These are phyloP conservation scores for Scedosporium aurantiacum DNA, from an alignment of 2,329 filamentous ascomycete genomes.

Conservation along the genomic window DNA sequence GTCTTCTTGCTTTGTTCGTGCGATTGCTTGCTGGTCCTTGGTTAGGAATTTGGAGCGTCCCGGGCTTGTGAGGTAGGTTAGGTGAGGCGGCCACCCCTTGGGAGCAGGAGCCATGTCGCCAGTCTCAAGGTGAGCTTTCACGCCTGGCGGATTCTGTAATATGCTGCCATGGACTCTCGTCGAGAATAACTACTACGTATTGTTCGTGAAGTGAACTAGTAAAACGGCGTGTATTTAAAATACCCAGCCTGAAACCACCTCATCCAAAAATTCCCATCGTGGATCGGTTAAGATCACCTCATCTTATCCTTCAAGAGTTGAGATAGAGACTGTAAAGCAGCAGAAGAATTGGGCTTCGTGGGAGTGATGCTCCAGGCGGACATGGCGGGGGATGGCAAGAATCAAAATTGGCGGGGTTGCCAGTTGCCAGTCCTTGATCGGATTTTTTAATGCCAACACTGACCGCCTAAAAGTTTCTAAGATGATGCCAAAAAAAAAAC, in stretches of 20 bases:
- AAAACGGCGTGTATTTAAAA: too few relatives aligned
- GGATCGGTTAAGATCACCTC: too few relatives aligned
- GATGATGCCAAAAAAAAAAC: slow-evolving; percentile 2
- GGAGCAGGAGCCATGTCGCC: slow-evolving; percentile 20
- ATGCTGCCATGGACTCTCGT: neutral
- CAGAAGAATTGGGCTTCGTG: too few relatives aligned
- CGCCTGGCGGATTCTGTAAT: neutral
- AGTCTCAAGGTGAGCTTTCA: neutral
- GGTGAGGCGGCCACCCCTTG: slow-evolving; percentile 44
- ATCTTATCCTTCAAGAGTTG: too few relatives aligned
- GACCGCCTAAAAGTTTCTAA: slow-evolving; percentile 7
- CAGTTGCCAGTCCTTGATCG: neutral
- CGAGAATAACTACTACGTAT: too few relatives aligned
- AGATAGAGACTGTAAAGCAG: too few relatives aligned
- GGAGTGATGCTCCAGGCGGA: too few relatives aligned
- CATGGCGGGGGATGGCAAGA: neutral
- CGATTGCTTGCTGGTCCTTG: slow-evolving; percentile 25
- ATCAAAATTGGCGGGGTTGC: neutral
- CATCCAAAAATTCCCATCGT: too few relatives aligned
- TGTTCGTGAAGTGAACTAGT: too few relatives aligned
- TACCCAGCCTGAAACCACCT: too few relatives aligned
- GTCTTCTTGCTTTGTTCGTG: slow-evolving; percentile 9
- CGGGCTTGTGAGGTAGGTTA: slow-evolving; percentile 43
- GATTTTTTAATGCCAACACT: slow-evolving; percentile 2
- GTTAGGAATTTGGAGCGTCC: slow-evolving; percentile 35